These are phyloP conservation scores for Pythium phragmiticola DNA, from an alignment of 352 stramenopile genomes.

Conservation along the genomic window DNA sequence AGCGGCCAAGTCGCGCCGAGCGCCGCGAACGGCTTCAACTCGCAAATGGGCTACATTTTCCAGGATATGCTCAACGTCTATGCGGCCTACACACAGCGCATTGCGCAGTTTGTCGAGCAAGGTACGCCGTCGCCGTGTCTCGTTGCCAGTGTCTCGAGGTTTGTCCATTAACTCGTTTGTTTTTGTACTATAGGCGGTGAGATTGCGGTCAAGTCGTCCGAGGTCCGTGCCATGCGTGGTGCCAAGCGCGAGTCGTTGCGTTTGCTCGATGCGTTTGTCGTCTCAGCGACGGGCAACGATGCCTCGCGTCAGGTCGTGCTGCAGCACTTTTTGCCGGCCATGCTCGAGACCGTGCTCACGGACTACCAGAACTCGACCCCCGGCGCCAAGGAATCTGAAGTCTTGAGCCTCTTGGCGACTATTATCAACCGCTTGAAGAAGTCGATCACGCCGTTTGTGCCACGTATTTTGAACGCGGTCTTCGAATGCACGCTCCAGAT, in stretches of 20 bases:
- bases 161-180: background rate
- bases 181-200: conserved; percentile 63
- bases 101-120: conserved; percentile 88
- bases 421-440: conserved; percentile 97
- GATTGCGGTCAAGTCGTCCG: conserved; percentile 93
- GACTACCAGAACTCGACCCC: conserved; percentile 92
- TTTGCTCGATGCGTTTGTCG: conserved; percentile 96
- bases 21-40: conserved; percentile 94
- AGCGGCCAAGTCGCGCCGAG: conserved; percentile 22
- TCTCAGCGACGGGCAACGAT: conserved; percentile 75
- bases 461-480: conserved; percentile 95
- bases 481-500: conserved; percentile 99
- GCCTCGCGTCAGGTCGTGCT: conserved; percentile 79
- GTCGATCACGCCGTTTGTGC: conserved; percentile 81
- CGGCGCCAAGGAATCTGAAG: conserved; percentile 86
- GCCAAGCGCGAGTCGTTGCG: conserved; percentile 97
- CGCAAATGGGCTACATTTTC: conserved; percentile 98
- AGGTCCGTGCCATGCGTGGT: conserved; percentile 91
- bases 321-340: conserved; percentile 95
- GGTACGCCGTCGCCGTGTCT: conserved; percentile 13
- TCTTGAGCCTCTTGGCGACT: conserved; percentile 94
- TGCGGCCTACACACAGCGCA: conserved; percentile 97
- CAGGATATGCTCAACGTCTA: conserved; percentile 99
- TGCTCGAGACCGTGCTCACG: conserved; percentile 95
- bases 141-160: background rate